Evolutionary conservation across 768 basidiomycete genomes (phyloP).

Genomic region (Suillus decipiens): DNA sequence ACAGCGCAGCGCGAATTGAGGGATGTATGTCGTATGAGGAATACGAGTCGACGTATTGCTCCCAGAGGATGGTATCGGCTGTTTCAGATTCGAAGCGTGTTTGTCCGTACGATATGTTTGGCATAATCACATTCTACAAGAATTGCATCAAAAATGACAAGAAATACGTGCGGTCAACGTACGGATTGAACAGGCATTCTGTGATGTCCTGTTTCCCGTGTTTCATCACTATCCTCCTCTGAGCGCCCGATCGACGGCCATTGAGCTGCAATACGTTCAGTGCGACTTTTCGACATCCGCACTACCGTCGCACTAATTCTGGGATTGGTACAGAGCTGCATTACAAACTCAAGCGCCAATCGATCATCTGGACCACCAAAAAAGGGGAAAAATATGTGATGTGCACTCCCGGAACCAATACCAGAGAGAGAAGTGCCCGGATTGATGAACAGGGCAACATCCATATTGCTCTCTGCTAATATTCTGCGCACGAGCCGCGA

Average conservation of each 20-base stretch:
- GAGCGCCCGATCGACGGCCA: constrained; percentile 57
- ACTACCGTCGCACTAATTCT: constrained; percentile 73
- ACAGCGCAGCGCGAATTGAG: constrained; percentile 41
- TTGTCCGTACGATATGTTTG: constrained; percentile 75
- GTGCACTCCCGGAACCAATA: constrained; percentile 27
- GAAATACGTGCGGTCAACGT: constrained; percentile 13
- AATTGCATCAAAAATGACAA: constrained; percentile 9
- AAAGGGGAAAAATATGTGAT: constrained; percentile 86
- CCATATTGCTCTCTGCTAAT: constrained; percentile 67
- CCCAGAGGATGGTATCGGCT: constrained; percentile 82
- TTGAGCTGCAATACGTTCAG: constrained; percentile 53
- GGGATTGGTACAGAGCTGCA: constrained; percentile 71
- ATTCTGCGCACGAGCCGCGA: constrained; percentile 85
- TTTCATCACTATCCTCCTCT: constrained; percentile 44
- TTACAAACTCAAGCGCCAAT: constrained; percentile 77
- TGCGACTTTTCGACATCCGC: constrained; percentile 46
- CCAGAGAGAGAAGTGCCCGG: constrained; percentile 37
- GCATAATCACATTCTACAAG: constrained; percentile 47
- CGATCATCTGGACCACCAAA: constrained; percentile 95
- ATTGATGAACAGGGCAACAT: constrained; percentile 88
- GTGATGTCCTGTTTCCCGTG: constrained; percentile 21
- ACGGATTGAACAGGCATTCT: constrained; percentile 4
- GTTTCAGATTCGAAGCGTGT: constrained; percentile 74
- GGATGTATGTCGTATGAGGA: constrained; percentile 13
- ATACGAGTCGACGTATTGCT: constrained; percentile 46